Conservation (phyloP, 495 filamentous ascomycete genomes). For the Penicillium psychrofluorescens region DNA sequence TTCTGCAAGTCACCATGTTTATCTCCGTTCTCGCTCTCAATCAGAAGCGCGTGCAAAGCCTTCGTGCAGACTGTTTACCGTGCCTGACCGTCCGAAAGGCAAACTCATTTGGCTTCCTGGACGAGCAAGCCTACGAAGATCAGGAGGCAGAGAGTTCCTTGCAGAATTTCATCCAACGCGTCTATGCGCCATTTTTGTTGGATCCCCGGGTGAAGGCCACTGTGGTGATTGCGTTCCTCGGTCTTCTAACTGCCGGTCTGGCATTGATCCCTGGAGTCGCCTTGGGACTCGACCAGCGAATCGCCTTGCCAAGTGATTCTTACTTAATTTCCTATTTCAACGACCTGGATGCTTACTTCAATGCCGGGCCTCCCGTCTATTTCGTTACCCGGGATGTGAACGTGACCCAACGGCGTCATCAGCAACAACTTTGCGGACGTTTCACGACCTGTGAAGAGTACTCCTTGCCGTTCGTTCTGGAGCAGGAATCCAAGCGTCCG, state of each 20-base stretch:
- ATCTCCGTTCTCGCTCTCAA: slow-evolving; percentile 85
- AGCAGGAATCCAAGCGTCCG: slow-evolving; percentile 84
- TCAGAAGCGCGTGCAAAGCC: slow-evolving; percentile 75
- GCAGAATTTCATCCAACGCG: slow-evolving; percentile 78
- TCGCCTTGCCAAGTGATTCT: slow-evolving; percentile 85
- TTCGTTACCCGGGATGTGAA: slow-evolving; percentile 85
- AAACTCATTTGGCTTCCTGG: slow-evolving; percentile 41
- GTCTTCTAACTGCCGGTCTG: slow-evolving; percentile 76
- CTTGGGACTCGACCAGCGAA: slow-evolving; percentile 87
- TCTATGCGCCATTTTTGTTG: slow-evolving; percentile 77
- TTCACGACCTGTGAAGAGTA: slow-evolving; percentile 80
- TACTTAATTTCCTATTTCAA: slow-evolving; percentile 94
- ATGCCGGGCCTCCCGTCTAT: slow-evolving; percentile 87
- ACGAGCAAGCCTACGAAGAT: slow-evolving; percentile 56
- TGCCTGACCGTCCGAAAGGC: slow-evolving; percentile 70
- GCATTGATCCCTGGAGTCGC: slow-evolving; percentile 77
- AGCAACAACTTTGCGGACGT: slow-evolving; percentile 83
- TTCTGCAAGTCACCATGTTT: slow-evolving; percentile 95
- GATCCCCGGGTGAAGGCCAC: slow-evolving; percentile 68
- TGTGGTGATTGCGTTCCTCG: slow-evolving; percentile 74
- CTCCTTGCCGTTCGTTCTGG: slow-evolving; percentile 80
- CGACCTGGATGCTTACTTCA: slow-evolving; percentile 88
- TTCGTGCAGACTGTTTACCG: slow-evolving; percentile 88
- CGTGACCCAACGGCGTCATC: slow-evolving; percentile 60
- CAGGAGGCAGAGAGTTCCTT: slow-evolving; percentile 59